Conservation (phyloP, 2,329 filamentous ascomycete species). For the Botrytis paeoniae region DNA sequence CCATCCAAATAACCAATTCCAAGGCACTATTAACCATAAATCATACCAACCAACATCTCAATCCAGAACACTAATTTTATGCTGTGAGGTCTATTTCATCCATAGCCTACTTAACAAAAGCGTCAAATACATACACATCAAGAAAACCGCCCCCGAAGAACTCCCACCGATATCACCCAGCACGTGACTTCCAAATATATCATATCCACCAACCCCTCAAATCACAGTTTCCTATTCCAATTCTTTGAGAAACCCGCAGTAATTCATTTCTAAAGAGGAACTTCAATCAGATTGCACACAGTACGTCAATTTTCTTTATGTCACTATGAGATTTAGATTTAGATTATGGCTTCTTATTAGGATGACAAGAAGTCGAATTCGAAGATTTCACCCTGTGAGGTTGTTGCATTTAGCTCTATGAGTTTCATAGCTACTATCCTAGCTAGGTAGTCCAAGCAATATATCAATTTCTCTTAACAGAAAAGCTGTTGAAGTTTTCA, state of each 20-base stretch:
- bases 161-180: accelerated
- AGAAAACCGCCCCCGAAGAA: background rate
- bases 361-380: background rate
- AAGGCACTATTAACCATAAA: background rate
- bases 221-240: background rate
- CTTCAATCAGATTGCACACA: background rate
- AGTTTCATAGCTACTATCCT: no score
- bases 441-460: no score
- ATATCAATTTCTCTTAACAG: background rate
- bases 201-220: no score
- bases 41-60: background rate
- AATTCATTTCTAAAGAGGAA: background rate
- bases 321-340: background rate
- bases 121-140: background rate
- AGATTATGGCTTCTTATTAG: background rate
- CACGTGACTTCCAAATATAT: background rate
- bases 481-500: background rate
- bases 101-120: background rate
- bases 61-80: background rate
- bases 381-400: background rate
- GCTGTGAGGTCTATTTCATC: background rate
- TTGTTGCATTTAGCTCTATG: background rate
- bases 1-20: background rate
- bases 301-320: background rate
- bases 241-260: background rate